phyloP scores from a whole-genome alignment of 2,329 filamentous ascomycete genomes.

The Alternaria postmessia region DNA sequence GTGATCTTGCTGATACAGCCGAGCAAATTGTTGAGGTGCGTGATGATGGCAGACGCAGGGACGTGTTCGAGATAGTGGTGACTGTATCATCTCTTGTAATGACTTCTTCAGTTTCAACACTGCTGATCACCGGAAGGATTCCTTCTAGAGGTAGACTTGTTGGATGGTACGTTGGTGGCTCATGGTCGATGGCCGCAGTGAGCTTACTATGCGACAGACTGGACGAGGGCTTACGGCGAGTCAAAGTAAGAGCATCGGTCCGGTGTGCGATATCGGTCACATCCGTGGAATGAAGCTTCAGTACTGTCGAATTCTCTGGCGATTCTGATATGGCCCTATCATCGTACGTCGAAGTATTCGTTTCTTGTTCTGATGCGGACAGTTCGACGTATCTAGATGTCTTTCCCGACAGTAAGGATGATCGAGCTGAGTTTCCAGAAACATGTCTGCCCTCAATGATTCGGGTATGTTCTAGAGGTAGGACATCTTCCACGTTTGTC shows the following conservation, averaged over 20 bases:
- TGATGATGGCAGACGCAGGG: slow-evolving; percentile 2
- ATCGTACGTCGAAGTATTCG: not conserved
- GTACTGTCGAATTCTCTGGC: not conserved
- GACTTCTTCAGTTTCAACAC: not conserved
- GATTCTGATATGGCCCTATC: not conserved
- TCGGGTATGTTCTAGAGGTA: not conserved
- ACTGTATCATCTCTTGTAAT: not conserved
- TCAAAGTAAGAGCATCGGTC: not conserved
- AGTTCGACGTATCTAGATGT: not conserved
- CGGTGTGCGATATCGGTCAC: not conserved
- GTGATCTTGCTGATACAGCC: slow-evolving; percentile 4
- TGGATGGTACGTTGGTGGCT: not conserved
- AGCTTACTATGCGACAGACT: slow-evolving; percentile 1
- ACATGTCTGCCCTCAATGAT: not conserved
- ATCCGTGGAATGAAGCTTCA: not conserved
- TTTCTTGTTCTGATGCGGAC: not conserved
- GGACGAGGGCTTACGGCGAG: slow-evolving; percentile 1
- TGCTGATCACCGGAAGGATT: not conserved
- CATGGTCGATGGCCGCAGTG: not conserved
- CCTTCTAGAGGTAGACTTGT: not conserved
- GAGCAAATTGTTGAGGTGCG: slow-evolving; percentile 14
- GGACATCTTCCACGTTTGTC: not conserved
- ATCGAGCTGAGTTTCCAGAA: not conserved
- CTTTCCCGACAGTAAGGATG: not conserved
- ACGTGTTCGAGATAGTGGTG: not conserved